phyloP scores from a whole-genome alignment of 2,329 filamentous ascomycete species.

The Xylariaceae sp. region DNA sequence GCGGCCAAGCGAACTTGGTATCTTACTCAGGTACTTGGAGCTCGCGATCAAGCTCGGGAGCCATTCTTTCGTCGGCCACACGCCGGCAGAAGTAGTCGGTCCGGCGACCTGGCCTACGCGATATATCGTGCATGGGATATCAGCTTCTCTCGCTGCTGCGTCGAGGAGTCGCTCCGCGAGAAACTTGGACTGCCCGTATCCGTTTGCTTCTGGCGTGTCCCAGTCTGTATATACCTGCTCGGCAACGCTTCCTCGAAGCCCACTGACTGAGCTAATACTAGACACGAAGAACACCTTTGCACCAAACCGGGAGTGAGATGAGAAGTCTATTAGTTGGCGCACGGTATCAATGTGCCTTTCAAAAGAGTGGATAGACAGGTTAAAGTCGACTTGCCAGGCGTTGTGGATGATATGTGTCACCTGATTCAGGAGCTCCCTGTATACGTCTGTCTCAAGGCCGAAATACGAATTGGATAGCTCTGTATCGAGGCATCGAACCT shows the following conservation, averaged over 20 bases:
- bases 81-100: slow-evolving; percentile 20
- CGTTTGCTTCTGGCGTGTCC: slow-evolving; percentile 12
- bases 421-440: slow-evolving; percentile 19
- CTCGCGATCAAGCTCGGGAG: slow-evolving; percentile 36
- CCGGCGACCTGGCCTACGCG: slow-evolving; percentile 35
- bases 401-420: slow-evolving; percentile 31
- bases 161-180: slow-evolving; percentile 33
- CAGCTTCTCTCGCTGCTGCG: slow-evolving; percentile 23
- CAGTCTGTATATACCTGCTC: slow-evolving; percentile 28
- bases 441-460: slow-evolving; percentile 19
- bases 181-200: slow-evolving; percentile 35
- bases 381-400: slow-evolving; percentile 36
- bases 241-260: slow-evolving; percentile 4
- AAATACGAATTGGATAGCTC: slow-evolving; percentile 28
- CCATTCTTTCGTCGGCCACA: slow-evolving; percentile 35
- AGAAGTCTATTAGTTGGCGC: slow-evolving; percentile 26
- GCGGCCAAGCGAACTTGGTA: slow-evolving; percentile 31
- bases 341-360: slow-evolving; percentile 18
- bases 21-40: slow-evolving; percentile 30
- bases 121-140: slow-evolving; percentile 22
- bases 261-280: slow-evolving; percentile 25
- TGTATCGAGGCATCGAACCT: slow-evolving; percentile 27
- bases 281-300: slow-evolving; percentile 34
- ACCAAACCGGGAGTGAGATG: slow-evolving; percentile 25
- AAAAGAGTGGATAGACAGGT: slow-evolving; percentile 31